A percentile compares a stretch with the other conserved stretches of the same genome.
Evolutionary conservation across 208 protist genomes (phyloP).

Genomic region (Endotrypanum monterogeii): DNA sequence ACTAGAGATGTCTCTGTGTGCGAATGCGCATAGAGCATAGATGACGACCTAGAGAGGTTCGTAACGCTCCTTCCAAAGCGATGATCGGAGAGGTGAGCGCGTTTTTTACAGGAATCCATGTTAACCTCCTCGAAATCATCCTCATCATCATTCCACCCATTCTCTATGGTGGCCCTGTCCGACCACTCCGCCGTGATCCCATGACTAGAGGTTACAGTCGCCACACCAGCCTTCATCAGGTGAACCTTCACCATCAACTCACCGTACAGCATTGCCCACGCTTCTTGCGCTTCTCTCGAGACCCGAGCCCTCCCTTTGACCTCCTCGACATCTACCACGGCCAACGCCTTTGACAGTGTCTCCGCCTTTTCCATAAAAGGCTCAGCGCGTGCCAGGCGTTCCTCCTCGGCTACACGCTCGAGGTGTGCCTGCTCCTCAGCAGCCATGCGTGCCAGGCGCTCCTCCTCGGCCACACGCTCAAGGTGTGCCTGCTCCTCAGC

Average conservation of each 20-base stretch:
- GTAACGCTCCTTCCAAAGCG: not conserved
- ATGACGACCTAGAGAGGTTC: not conserved
- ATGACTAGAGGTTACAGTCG: not conserved
- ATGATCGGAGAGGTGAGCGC: not conserved
- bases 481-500: constrained; percentile 22
- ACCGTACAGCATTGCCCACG: constrained; percentile 16
- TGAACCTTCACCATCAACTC: constrained; percentile 31
- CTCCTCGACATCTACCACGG: constrained; percentile 20
- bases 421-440: not conserved
- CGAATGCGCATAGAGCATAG: not conserved
- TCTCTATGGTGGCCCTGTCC: not conserved
- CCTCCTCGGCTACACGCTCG: not conserved
- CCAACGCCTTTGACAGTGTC: not conserved
- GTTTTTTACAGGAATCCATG: constrained; percentile 2
- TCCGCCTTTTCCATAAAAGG: constrained; percentile 1
- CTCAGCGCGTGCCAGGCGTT: no score
- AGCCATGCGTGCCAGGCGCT: constrained; percentile 1
- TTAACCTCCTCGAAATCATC: constrained; percentile 45
- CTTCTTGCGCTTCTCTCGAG: constrained; percentile 31
- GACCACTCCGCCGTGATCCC: not conserved
- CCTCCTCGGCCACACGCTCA: not conserved
- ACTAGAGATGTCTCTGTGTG: not conserved
- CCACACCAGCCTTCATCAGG: constrained; percentile 3
- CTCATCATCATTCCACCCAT: constrained; percentile 40
- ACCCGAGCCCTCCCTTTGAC: constrained; percentile 26